These are phyloP conservation scores for Cryptococcus depauperatus DNA, from an alignment of 1,284 basidiomycete species.

Conservation along the genomic window DNA sequence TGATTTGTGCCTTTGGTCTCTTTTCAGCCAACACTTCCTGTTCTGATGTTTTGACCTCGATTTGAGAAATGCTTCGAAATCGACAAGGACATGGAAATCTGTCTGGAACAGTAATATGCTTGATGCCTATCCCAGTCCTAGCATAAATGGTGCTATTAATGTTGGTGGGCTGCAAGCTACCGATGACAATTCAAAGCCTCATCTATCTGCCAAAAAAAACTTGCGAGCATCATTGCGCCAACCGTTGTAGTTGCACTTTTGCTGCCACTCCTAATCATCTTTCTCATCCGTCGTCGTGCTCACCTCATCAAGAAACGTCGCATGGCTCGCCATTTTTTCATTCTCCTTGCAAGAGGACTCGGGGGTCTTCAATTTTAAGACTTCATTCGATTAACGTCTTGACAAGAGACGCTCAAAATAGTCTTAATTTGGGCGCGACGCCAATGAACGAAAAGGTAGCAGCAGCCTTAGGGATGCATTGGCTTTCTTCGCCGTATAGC, in stretches of 20 bases:
- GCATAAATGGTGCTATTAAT: constrained; percentile 1
- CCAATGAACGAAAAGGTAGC: constrained; percentile 30
- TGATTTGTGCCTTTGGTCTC: constrained; percentile 43
- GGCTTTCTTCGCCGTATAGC: constrained; percentile 18
- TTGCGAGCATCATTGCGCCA: constrained; percentile 37
- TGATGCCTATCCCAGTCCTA: constrained; percentile 4
- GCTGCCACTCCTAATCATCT: constrained; percentile 29
- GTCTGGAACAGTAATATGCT: constrained; percentile 37
- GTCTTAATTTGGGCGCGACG: constrained; percentile 31
- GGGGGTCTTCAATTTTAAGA: constrained; percentile 26
- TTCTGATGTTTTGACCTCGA: constrained; percentile 40
- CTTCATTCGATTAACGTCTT: constrained; percentile 9
- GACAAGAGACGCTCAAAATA: constrained; percentile 11
- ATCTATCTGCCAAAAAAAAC: constrained; percentile 17
- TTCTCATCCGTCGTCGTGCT: constrained; percentile 34
- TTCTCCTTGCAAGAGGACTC: constrained; percentile 39
- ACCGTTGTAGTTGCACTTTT: constrained; percentile 31
- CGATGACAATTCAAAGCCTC: constrained; percentile 3
- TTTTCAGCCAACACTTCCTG: constrained; percentile 23
- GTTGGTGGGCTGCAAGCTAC: constrained; percentile 5
- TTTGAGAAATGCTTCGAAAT: constrained; percentile 30
- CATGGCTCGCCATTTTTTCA: constrained; percentile 42
- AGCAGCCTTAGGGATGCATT: constrained; percentile 19
- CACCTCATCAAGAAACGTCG: constrained; percentile 36
- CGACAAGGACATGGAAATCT: constrained; percentile 39